Evolutionary conservation across 2,329 filamentous ascomycete species (phyloP).

Genomic region (Zasmidium citrigriseum): DNA sequence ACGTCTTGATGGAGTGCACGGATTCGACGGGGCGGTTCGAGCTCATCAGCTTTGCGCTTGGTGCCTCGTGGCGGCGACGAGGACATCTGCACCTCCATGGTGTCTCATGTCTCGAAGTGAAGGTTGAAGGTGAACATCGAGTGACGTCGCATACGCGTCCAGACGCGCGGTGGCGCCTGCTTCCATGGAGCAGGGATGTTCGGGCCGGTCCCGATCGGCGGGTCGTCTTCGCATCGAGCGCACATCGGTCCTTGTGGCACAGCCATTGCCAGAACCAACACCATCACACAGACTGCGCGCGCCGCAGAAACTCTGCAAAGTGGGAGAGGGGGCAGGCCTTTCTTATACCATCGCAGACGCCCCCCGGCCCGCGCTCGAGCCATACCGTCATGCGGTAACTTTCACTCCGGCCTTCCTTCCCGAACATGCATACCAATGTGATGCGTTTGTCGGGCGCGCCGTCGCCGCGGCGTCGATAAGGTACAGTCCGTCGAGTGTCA

Average conservation of each 20-base stretch:
- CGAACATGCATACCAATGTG: too few species aligned
- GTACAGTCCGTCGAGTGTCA: too few species aligned
- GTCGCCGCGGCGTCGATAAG: too few species aligned
- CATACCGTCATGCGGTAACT: neutral
- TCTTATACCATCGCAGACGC: neutral
- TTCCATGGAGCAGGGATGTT: neutral
- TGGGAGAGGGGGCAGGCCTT: neutral
- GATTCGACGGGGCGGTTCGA: slow-evolving; percentile 48
- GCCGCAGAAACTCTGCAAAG: neutral
- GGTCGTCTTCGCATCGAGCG: neutral
- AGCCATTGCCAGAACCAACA: neutral
- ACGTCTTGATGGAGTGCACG: slow-evolving; percentile 88
- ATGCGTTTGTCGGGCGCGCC: too few species aligned
- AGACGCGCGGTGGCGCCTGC: neutral
- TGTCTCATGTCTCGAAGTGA: neutral
- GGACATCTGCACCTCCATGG: neutral
- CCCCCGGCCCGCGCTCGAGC: neutral
- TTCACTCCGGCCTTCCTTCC: too few species aligned
- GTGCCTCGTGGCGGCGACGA: slow-evolving; percentile 33
- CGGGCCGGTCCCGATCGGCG: neutral
- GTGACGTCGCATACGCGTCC: neutral
- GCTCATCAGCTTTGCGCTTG: slow-evolving; percentile 37
- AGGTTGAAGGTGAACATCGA: neutral
- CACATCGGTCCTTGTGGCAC: neutral
- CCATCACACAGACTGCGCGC: neutral